phyloP scores from a whole-genome alignment of 177 flowering plant genomes.

The Tripterygium wilfordii region DNA sequence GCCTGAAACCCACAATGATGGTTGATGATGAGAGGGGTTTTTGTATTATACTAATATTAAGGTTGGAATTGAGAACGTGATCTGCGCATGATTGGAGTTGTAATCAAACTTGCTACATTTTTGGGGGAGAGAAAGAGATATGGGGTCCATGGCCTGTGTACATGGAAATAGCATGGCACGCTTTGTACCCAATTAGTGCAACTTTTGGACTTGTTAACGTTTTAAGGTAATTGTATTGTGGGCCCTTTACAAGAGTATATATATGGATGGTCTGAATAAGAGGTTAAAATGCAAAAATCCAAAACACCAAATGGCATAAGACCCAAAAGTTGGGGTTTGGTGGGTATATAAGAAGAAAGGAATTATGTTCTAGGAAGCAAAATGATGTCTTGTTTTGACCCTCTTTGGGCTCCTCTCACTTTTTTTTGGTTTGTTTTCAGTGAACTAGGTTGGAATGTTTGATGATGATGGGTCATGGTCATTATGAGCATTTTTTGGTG shows the following conservation, averaged over 20 bases:
- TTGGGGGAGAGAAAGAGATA: background rate
- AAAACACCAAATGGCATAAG: constrained; percentile 4
- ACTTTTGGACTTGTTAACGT: background rate
- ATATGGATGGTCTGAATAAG: background rate
- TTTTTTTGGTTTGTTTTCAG: no score
- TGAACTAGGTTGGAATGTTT: no score
- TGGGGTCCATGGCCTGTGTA: background rate
- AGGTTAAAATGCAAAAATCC: background rate
- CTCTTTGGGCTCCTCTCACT: background rate
- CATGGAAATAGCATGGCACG: constrained; percentile 16
- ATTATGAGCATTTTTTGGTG: no score
- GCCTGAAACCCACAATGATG: no score
- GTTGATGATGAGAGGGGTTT: constrained; percentile 2
- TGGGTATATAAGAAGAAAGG: background rate
- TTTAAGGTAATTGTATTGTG: background rate
- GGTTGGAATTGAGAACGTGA: constrained; percentile 5
- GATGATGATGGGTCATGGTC: no score
- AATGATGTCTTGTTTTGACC: background rate
- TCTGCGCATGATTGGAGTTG: constrained; percentile 7
- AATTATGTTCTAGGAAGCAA: constrained; percentile 1
- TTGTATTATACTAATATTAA: constrained; percentile 6
- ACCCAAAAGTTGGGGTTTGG: constrained; percentile 11
- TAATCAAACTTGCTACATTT: constrained; percentile 5
- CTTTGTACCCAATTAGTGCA: constrained; percentile 4
- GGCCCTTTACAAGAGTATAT: no score